phyloP scores from a whole-genome alignment of 257 asterid genomes.

The Solanum pimpinellifolium region DNA sequence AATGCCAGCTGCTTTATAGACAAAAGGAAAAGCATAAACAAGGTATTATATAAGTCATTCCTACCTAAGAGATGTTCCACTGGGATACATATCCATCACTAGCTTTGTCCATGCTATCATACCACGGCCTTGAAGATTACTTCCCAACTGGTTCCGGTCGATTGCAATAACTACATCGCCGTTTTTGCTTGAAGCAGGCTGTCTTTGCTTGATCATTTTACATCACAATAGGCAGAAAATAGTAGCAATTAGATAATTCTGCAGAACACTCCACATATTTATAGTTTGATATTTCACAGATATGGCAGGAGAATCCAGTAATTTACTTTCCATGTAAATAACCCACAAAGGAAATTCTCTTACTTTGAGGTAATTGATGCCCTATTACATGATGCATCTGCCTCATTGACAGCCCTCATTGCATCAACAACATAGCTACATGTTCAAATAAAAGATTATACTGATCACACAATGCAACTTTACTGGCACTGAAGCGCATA shows the following conservation, averaged over 20 bases:
- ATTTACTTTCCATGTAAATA: background rate
- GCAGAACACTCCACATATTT: background rate
- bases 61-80: slow-evolving; percentile 58
- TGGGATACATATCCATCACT: slow-evolving; percentile 83
- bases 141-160: slow-evolving; percentile 32
- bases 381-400: slow-evolving; percentile 50
- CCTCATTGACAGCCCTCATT: slow-evolving; percentile 63
- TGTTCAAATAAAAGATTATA: slow-evolving; percentile 2
- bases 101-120: slow-evolving; percentile 81
- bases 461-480: background rate
- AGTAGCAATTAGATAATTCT: slow-evolving; percentile 27
- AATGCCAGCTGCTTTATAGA: background rate
- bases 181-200: slow-evolving; percentile 92
- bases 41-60: background rate
- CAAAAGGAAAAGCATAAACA: background rate
- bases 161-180: slow-evolving; percentile 56
- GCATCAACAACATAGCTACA: slow-evolving; percentile 74
- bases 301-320: background rate
- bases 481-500: background rate
- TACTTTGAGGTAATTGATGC: slow-evolving; percentile 59
- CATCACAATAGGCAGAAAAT: slow-evolving; percentile 21
- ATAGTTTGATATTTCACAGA: background rate
- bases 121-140: slow-evolving; percentile 38
- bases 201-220: slow-evolving; percentile 91
- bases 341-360: slow-evolving; percentile 23